phyloP scores from a whole-genome alignment of 2,329 filamentous ascomycete species.

The Nemania sp. region DNA sequence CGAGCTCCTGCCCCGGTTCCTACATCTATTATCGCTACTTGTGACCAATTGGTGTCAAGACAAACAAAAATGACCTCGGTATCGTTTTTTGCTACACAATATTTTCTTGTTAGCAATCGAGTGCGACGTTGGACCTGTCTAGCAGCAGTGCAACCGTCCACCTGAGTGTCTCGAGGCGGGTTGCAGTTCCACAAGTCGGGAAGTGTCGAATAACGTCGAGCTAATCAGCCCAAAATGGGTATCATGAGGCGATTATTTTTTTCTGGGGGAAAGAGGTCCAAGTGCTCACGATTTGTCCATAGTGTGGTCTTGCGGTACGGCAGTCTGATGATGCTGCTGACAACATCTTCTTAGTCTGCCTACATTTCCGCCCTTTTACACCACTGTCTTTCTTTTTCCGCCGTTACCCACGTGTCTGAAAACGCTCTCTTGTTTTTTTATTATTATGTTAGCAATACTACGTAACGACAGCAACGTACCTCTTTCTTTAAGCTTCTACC shows the following conservation, averaged over 20 bases:
- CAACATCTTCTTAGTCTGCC: not conserved
- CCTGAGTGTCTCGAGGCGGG: not conserved
- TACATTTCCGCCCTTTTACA: conserved; percentile 1
- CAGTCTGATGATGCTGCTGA: too few relatives aligned
- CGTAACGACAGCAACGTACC: too few relatives aligned
- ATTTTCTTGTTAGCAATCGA: conserved; percentile 8
- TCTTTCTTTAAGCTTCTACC: too few relatives aligned
- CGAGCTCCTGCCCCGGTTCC: not conserved
- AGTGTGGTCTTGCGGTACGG: too few relatives aligned
- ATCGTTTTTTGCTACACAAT: conserved; percentile 3
- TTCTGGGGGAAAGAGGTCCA: too few relatives aligned
- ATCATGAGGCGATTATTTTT: conserved; percentile 21
- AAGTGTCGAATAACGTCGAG: not conserved
- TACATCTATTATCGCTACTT: not conserved
- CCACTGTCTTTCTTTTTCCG: too few relatives aligned
- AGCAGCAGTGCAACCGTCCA: conserved; percentile 4
- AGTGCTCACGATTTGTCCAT: too few relatives aligned
- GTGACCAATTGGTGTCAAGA: not conserved
- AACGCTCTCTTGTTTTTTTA: too few relatives aligned
- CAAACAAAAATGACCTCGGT: conserved; percentile 14
- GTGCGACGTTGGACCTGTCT: conserved; percentile 19
- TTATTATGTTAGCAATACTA: too few relatives aligned
- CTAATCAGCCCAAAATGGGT: conserved; percentile 7
- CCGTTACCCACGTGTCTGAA: conserved; percentile 11
- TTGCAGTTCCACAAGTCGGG: conserved; percentile 18